Conservation (phyloP, 768 basidiomycete genomes). For the Suillus subluteus region DNA sequence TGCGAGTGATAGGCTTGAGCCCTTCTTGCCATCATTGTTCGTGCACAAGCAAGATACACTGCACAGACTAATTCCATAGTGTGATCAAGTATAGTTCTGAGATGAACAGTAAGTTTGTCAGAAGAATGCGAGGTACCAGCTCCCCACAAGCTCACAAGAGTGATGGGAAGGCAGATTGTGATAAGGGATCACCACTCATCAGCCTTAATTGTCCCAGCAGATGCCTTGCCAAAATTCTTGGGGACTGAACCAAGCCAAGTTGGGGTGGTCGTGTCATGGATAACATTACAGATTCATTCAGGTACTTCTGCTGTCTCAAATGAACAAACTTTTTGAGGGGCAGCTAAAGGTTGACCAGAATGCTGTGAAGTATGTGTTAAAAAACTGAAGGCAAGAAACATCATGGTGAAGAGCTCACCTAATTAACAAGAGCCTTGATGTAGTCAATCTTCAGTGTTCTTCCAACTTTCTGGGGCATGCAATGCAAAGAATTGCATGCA, state of each 20-base stretch:
- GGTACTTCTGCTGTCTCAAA: neutral
- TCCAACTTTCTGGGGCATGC: neutral
- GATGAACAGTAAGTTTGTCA: too few relatives aligned
- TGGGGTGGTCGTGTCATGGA: conserved; percentile 10
- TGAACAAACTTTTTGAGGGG: neutral
- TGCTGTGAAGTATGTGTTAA: conserved; percentile 8
- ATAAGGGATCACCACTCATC: conserved; percentile 24
- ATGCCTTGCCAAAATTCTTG: conserved; percentile 20
- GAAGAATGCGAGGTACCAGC: too few relatives aligned
- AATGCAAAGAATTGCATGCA: neutral
- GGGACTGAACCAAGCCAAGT: conserved; percentile 23
- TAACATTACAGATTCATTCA: conserved; percentile 7
- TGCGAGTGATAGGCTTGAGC: too few relatives aligned
- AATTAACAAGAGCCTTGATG: neutral
- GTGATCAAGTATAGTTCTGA: too few relatives aligned
- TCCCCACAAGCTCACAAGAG: too few relatives aligned
- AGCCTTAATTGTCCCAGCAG: conserved; percentile 21
- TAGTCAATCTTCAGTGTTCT: neutral
- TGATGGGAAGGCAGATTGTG: neutral
- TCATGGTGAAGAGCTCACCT: neutral
- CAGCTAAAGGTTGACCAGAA: conserved; percentile 4
- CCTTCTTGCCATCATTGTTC: too few relatives aligned
- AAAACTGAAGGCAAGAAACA: neutral
- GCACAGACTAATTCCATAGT: too few relatives aligned
- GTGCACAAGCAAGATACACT: too few relatives aligned